Percentiles rank a stretch among this genome's conserved stretches.
These are phyloP conservation scores for Fusarium staphyleae DNA, from an alignment of 2,329 filamentous ascomycete genomes.

Conservation along the genomic window DNA sequence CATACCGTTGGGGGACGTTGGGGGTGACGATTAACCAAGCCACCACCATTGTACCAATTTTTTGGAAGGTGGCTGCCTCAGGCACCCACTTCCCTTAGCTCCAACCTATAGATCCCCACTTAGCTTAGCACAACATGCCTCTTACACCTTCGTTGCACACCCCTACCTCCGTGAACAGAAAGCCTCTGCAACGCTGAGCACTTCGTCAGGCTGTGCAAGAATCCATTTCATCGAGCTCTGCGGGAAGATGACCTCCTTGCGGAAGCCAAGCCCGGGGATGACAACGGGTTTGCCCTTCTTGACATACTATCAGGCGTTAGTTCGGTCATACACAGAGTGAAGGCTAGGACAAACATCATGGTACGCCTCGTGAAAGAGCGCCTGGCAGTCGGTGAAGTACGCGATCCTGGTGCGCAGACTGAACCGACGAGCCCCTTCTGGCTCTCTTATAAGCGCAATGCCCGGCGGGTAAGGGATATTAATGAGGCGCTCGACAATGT, in stretches of 20 bases:
- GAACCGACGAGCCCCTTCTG: constrained; percentile 36
- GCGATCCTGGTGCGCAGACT: constrained; percentile 41
- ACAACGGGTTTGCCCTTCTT: constrained; percentile 53
- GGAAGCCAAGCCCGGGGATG: constrained; percentile 50
- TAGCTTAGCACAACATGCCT: too few species aligned
- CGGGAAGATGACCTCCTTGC: constrained; percentile 53
- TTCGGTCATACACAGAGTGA: neutral
- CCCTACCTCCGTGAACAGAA: too few species aligned
- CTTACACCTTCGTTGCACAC: too few species aligned
- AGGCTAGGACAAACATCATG: constrained; percentile 31
- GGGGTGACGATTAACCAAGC: too few species aligned
- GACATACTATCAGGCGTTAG: constrained; percentile 43
- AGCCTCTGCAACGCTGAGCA: constrained; percentile 45
- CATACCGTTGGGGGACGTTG: too few species aligned
- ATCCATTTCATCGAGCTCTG: constrained; percentile 50
- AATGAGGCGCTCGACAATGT: constrained; percentile 30
- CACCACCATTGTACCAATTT: too few species aligned
- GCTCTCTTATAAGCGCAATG: constrained; percentile 41
- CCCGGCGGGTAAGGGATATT: constrained; percentile 37
- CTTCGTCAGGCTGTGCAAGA: constrained; percentile 48
- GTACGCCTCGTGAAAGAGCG: constrained; percentile 44
- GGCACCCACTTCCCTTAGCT: too few species aligned
- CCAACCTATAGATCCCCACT: too few species aligned
- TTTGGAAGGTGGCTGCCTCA: too few species aligned
- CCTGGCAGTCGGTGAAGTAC: constrained; percentile 44